Evolutionary conservation across 1,284 basidiomycete genomes (phyloP), one percentile per base, ranked within the genome.

Genomic region (Papiliotrema flavescens): DNA sequence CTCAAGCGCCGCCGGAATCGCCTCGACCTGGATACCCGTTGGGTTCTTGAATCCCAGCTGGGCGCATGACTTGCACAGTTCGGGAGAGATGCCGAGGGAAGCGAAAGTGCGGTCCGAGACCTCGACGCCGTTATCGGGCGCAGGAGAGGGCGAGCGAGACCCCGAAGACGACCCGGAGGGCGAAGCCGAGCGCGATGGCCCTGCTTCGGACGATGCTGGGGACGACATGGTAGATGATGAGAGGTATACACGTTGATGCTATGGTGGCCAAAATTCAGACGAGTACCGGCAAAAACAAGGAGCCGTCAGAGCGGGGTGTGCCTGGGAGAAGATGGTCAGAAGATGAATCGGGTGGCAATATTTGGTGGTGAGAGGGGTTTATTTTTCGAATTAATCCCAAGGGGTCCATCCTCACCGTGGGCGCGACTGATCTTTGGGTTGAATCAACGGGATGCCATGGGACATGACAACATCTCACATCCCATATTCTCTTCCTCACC

Each of bases 1-100:
- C 69, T 89, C 81, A 1, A 99, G 78, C 14, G 95, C 95, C 77
- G 87, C 85, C 0, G 96, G 96, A 52, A 99, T 85, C n/a, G 84
- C 81, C 66, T 93, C 85, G 15, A 82, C 79, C 77, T 99, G 96
- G 65, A 99, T 98, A 55, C 90, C 87, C 9, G 95, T 96, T 0
- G 96, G 96, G 51, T 81, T 80, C 60, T 84, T 93, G 82, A 86
- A 98, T 49, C 86, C 85, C 54, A 98, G 79, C 56, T 87, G 84
- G 47, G 85, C 81, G 54, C 97, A 85, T 2, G 94, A 89, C 67
- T 90, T 83, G 51, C 97, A 86, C 3, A 98, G 83, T 53, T 92
- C 90, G 36, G 89, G 84, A 57, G 93, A 94, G 49, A 99, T 81
- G 24, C 94, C 93, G 28, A 98, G 84, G 39, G 77, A 77, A 28